These are phyloP conservation scores for Paratinospora sagittata DNA, from an alignment of 164 flowering plant genomes.

Conservation along the genomic window DNA sequence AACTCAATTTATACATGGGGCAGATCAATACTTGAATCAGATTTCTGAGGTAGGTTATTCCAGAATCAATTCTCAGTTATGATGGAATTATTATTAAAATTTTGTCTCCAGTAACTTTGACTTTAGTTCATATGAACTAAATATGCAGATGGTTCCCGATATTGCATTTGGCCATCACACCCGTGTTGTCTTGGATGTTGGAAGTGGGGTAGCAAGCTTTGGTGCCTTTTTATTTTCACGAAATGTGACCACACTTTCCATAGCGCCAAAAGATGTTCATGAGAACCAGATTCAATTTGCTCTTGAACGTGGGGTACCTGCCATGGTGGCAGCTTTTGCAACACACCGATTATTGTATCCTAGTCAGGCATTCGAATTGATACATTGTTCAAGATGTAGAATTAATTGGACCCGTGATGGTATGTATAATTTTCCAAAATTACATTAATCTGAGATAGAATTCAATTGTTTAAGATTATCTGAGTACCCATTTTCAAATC, in stretches of 20 bases:
- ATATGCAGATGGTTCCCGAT: conserved; percentile 60
- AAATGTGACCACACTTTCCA: conserved; percentile 57
- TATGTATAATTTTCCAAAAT: conserved; percentile 19
- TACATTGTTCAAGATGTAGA: conserved; percentile 78
- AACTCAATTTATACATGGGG: conserved; percentile 97
- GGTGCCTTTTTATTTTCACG: conserved; percentile 62
- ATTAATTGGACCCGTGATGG: conserved; percentile 82
- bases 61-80: not conserved
- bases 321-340: conserved; percentile 67
- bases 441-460: not conserved
- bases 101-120: not conserved
- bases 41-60: conserved; percentile 56
- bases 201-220: conserved; percentile 85
- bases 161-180: conserved; percentile 56
- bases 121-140: conserved; percentile 1
- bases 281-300: conserved; percentile 84
- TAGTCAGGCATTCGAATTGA: conserved; percentile 78
- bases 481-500: not conserved
- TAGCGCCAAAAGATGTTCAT: conserved; percentile 81
- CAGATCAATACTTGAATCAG: conserved; percentile 84
- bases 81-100: not conserved
- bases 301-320: conserved; percentile 79
- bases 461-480: not conserved
- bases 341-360: conserved; percentile 59
- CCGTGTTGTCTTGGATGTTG: conserved; percentile 60